Evolutionary conservation across 768 basidiomycete genomes (phyloP), one percentile per base, ranked within the genome.

Genomic region (Rhodosporidiobolus sp.): DNA sequence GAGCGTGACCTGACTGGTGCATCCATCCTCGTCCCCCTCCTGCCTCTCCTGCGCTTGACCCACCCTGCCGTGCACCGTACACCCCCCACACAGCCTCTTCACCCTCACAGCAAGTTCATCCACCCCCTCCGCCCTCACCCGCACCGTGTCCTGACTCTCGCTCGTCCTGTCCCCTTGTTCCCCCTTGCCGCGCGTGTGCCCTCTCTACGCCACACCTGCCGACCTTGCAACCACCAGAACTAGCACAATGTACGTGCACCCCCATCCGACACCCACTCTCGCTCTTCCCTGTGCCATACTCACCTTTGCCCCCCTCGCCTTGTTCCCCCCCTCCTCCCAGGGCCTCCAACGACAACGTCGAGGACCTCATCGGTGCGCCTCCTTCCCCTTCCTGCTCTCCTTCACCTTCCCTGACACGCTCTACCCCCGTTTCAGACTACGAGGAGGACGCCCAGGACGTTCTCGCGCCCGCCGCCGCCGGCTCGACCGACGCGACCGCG

Each of bases 371-470:
- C 45, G 60, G 64, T 61, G 8, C 53, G 61, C 26, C 24, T 53
- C 43, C 49, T 48, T 28, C 34, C 30, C 55, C 43, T 19, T 26
- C 4, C 28, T 22, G 32, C 48, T 3, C 8, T 20, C 26, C 30
- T 19, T 55, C 49, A 28, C 7, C 17, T 8, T 1, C 57, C 38
- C 28, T 4, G 2, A 22, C 19, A 34, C 32, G 53, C 57, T 48
- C 30, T 9, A 56, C 2, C 54, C 22, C 48, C n/a, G 20, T 24
- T 7, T 7, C 62, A 70, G 74, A 75, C 60, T 75, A 75, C 74
- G 74, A 75, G 74, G 74, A 72, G 66, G 70, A 75, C 12, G 64
- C 35, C 60, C n/a, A 69, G 45, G 63, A 64, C 20, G 45, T 52
- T 7, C 38, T 63, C 20, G 49, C 67, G 12, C 34, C 69, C 20